Evolutionary conservation across 2,329 filamentous ascomycete species (phyloP), one percentile per base, ranked within the genome.

Genomic region (Alternaria sp.): DNA sequence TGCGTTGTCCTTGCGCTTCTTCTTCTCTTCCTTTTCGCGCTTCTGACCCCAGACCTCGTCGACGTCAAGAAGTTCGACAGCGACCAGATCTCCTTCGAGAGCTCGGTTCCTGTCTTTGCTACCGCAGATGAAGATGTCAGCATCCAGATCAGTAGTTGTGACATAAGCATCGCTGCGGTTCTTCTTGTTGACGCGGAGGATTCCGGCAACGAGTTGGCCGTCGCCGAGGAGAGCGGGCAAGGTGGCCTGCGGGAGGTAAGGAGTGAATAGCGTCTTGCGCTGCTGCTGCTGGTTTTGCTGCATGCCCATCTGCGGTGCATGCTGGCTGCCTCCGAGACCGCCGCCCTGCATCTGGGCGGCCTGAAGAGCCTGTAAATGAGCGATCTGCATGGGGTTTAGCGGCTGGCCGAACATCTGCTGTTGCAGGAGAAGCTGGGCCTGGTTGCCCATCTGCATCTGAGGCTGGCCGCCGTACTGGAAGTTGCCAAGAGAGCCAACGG

Each of bases 21-120:
- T 99, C 88, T 99, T 99, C 81, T 99, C 96, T 83, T 99, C 96
- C 81, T 99, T 99, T 81, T 99, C 96, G 60, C 93, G 93, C 86
- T 99, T 99, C 85, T 99, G 96, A 23, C 91, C 89, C 96, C 96
- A 99, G 3, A 99, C 96, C 78, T 99, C 96, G 78, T 98, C 96
- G 8, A 99, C 96, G 76, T 99, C 95, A 55, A 99, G 89, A 50
- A 99, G 89, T 82, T 99, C 96, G 57, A 99, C 89, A 30, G 96
- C 96, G 62, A 99, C 96, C 59, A 97, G 87, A 79, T 99, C 96
- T 62, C 96, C 96, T 80, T 99, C 96, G 36, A 99, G 87, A 59
- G 96, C 96, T 81, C 96, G 92, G 81, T 99, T 99, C 71, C 96
- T 91, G 80, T 99, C 96, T 81, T 99, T 99, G 86, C 95, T 98